Conservation (phyloP, 768 basidiomycete species). For the Kwoniella bestiolae region DNA sequence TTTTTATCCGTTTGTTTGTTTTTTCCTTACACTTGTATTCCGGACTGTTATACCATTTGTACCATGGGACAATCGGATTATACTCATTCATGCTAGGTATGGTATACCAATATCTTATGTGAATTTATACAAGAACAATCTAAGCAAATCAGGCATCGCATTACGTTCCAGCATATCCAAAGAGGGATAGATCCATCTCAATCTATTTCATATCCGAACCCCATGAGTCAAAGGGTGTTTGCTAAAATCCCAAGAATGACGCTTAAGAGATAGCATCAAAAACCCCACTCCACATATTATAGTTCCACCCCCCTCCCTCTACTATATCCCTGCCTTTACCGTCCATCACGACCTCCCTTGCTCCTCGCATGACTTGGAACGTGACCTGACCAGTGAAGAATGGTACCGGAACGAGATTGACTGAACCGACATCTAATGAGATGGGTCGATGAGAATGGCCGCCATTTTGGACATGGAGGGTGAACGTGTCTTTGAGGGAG, state of each 20-base stretch:
- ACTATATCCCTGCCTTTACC: slow-evolving; percentile 32
- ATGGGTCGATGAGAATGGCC: slow-evolving; percentile 4
- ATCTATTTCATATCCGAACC: too few relatives aligned
- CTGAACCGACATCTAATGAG: slow-evolving; percentile 24
- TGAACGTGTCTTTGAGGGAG: background rate
- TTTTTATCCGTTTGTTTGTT: background rate
- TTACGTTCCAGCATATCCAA: too few relatives aligned
- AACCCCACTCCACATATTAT: slow-evolving; percentile 54
- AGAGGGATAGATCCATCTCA: too few relatives aligned
- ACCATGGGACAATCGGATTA: background rate
- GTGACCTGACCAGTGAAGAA: slow-evolving; percentile 44
- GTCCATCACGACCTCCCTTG: slow-evolving; percentile 15
- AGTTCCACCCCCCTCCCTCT: slow-evolving; percentile 41
- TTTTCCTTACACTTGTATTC: background rate
- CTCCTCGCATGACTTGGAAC: slow-evolving; percentile 31
- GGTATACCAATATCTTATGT: background rate
- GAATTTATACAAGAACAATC: too few relatives aligned
- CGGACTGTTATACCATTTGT: background rate
- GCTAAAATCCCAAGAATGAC: background rate
- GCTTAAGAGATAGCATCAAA: slow-evolving; percentile 11
- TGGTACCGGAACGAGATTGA: slow-evolving; percentile 36
- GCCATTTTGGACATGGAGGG: slow-evolving; percentile 21
- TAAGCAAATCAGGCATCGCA: too few relatives aligned
- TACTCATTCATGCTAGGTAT: background rate
- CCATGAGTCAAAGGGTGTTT: too few relatives aligned